Base-by-base conservation (phyloP, 2,329 filamentous ascomycete genomes). In the Coleophoma eucalyptorum region DNA sequence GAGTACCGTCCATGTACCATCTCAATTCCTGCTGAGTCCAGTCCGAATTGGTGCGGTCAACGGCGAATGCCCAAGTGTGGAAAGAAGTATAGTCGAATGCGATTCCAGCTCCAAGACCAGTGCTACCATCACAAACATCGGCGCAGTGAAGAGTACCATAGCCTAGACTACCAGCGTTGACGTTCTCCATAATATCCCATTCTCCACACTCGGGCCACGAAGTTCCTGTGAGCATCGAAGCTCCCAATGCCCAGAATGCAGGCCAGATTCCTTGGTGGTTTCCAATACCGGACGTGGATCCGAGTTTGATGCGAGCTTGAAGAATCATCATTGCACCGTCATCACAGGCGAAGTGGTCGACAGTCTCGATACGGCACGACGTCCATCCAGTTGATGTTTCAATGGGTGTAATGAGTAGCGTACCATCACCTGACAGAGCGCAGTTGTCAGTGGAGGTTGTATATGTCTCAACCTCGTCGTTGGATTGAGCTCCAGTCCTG, bases 301-400 rank as follows among this genome's bases (percentile, higher is more conserved):
- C 57, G 19, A 61, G 52, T 15, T 56, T 58, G 38, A 60, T 35
- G 3, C 50, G 45, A 8, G 58, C 26, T 51, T 61, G 56, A 0
- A 61, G 54, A 38, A 58, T 54, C 10, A 60, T 49, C 33, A 60
- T 53, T 5, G 32, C 32, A 20, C 59, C 59, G 4, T 50, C 18
- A 16, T 48, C 40, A 8, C 55, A 47, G 6, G 38, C 31, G 49
- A 57, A 60, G n/a, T 48, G 13, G 2, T 48, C 38, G 4, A 31
- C 20, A 5, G 59, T 44, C 47, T 60, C 56, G n/a, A 61, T 37
- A 32, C 58, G 58, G 55, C 59, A 61, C 31, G 55, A 58, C n/a
- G 53, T 58, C 58, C 59, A 61, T 10, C 56, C 55, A 43, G 44
- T 38, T 18, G 41, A 43, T 21, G 46, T 44, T 15, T 54, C 31